A percentile compares a stretch with the other conserved stretches of the same genome.
Evolutionary conservation across 139 green algal genomes (phyloP).

Genomic region (Coccomyxa sp.): DNA sequence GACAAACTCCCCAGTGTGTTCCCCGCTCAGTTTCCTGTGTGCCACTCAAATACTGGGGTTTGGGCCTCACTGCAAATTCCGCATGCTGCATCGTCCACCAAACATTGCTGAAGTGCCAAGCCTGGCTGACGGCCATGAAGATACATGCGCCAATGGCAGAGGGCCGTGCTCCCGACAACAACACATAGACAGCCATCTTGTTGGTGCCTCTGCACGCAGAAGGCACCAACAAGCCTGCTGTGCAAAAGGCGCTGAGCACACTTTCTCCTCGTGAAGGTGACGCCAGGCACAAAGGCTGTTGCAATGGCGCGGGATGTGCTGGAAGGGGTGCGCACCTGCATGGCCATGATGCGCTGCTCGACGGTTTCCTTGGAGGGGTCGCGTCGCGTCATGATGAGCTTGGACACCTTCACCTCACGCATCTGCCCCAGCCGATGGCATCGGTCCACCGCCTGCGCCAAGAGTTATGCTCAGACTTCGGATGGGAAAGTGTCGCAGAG

Average conservation of each 20-base stretch:
- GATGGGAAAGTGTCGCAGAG: background rate
- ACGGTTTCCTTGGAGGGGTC: background rate
- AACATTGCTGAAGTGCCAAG: too few relatives aligned
- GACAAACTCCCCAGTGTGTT: too few relatives aligned
- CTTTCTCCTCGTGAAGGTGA: background rate
- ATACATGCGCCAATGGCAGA: background rate
- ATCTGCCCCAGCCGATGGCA: constrained; percentile 10
- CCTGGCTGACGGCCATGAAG: too few relatives aligned
- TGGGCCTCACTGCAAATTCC: too few relatives aligned
- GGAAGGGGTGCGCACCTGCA: background rate
- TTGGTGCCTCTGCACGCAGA: background rate
- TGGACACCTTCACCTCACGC: background rate
- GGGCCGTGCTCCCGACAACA: too few relatives aligned
- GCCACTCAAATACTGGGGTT: too few relatives aligned
- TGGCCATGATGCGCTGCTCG: constrained; percentile 4
- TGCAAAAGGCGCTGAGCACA: background rate
- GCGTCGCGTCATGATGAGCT: constrained; percentile 3
- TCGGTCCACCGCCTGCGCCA: background rate
- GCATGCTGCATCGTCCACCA: too few relatives aligned
- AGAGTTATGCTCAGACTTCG: background rate
- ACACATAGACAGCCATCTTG: too few relatives aligned
- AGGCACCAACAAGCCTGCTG: background rate
- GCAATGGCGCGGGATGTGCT: background rate
- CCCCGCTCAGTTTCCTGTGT: too few relatives aligned
- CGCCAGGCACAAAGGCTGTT: background rate